phyloP scores from a whole-genome alignment of 192 early-diverging fungal species.

The Coemansia furcata region DNA sequence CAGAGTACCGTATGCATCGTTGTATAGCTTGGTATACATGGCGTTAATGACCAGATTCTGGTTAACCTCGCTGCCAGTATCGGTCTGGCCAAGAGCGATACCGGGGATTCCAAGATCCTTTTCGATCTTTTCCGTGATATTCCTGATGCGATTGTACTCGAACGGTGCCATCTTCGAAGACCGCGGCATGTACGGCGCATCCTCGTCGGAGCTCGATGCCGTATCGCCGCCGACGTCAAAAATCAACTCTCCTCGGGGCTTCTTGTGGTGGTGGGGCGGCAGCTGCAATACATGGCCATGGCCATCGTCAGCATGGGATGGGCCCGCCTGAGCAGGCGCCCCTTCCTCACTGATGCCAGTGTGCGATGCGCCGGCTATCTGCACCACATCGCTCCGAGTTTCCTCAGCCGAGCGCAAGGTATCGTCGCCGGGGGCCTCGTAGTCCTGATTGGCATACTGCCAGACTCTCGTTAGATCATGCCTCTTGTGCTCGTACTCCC shows the following conservation, averaged over 20 bases:
- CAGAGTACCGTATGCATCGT: constrained; percentile 32
- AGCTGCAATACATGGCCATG: not conserved
- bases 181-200: not conserved
- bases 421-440: constrained; percentile 4
- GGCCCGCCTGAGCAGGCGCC: not conserved
- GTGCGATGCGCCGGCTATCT: not conserved
- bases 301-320: not conserved
- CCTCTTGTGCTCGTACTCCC: constrained; percentile 20
- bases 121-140: constrained; percentile 31
- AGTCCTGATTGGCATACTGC: constrained; percentile 29
- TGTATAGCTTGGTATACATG: constrained; percentile 50
- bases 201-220: not conserved
- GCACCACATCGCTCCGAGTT: not conserved
- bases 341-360: not conserved
- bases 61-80: constrained; percentile 24
- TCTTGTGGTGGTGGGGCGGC: not conserved
- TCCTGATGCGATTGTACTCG: constrained; percentile 31
- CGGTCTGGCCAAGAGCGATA: constrained; percentile 14
- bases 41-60: constrained; percentile 45
- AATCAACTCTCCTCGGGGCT: not conserved
- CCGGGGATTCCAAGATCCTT: constrained; percentile 39
- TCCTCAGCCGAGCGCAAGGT: not conserved
- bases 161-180: constrained; percentile 26
- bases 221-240: not conserved
- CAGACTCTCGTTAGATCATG: constrained; percentile 21